Evolutionary conservation across 129 eudicot genomes (phyloP).

Genomic region (Centaurea solstitialis): DNA sequence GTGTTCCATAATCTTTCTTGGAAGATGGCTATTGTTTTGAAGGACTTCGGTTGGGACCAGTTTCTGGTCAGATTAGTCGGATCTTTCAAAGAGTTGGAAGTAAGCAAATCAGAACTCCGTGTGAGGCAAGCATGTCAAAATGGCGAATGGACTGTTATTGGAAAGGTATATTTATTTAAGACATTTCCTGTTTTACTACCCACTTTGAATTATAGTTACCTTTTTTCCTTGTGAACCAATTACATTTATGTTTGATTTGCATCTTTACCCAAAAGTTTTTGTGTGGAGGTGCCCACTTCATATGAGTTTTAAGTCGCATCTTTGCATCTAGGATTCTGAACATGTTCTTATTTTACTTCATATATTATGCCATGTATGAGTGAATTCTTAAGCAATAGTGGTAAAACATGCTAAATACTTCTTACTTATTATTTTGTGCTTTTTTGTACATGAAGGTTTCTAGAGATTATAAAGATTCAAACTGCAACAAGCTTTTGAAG

Average conservation of each 20-base stretch:
- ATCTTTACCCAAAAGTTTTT: not conserved
- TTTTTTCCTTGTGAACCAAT: not conserved
- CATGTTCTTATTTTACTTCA: not conserved
- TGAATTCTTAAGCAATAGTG: not conserved
- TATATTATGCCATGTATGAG: not conserved
- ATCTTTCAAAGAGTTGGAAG: slow-evolving; percentile 31
- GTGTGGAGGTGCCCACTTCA: not conserved
- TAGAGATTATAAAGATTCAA: slow-evolving; percentile 16
- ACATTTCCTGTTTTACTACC: not conserved
- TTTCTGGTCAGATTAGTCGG: slow-evolving; percentile 67
- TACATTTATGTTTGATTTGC: not conserved
- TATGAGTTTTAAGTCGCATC: not conserved
- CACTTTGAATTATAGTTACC: not conserved
- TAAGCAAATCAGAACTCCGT: slow-evolving; percentile 19
- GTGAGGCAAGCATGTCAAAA: slow-evolving; percentile 8
- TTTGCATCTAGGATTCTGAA: not conserved
- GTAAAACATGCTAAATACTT: not conserved
- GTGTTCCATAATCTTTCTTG: slow-evolving; percentile 63
- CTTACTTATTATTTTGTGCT: not conserved
- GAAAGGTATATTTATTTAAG: not conserved
- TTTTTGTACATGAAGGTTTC: slow-evolving; percentile 4
- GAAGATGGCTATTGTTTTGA: slow-evolving; percentile 60
- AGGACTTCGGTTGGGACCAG: slow-evolving; percentile 37
- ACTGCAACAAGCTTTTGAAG: not conserved
- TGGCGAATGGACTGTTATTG: slow-evolving; percentile 11